These are phyloP conservation scores for Suillus cothurnatus DNA, from an alignment of 768 basidiomycete genomes.

Conservation along the genomic window DNA sequence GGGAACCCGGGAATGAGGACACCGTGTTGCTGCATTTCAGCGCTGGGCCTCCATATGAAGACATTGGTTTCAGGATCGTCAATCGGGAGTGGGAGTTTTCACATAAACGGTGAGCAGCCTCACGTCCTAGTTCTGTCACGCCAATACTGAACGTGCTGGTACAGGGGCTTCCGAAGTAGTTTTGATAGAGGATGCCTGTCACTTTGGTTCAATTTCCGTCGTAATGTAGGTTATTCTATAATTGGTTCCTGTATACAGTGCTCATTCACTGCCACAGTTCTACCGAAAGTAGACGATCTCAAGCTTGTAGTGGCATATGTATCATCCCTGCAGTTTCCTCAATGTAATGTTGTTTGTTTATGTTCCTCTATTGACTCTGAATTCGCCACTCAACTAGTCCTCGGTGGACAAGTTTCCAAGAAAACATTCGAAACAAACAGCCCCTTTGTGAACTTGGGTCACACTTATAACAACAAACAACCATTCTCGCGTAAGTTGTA, in stretches of 20 bases:
- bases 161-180: slow-evolving; percentile 92
- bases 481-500: slow-evolving; percentile 13
- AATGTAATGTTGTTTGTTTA: slow-evolving; percentile 32
- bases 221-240: slow-evolving; percentile 64
- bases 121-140: slow-evolving; percentile 14
- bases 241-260: slow-evolving; percentile 14
- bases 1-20: slow-evolving; percentile 93
- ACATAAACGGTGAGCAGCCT: slow-evolving; percentile 75
- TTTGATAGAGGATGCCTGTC: slow-evolving; percentile 97
- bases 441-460: slow-evolving; percentile 13
- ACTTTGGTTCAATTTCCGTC: slow-evolving; percentile 94
- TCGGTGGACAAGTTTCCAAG: slow-evolving; percentile 4
- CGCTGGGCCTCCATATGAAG: slow-evolving; percentile 97
- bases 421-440: slow-evolving; percentile 1
- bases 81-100: slow-evolving; percentile 99
- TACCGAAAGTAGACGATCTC: slow-evolving; percentile 66
- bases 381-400: slow-evolving; percentile 15
- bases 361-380: slow-evolving; percentile 17
- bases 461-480: slow-evolving; percentile 5
- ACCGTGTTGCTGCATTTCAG: slow-evolving; percentile 92
- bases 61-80: slow-evolving; percentile 97
- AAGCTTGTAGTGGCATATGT: slow-evolving; percentile 24
- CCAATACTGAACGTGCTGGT: slow-evolving; percentile 14
- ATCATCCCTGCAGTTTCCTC: slow-evolving; percentile 16
- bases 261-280: slow-evolving; percentile 50